A percentile compares a stretch with the other conserved stretches of the same genome.
Conservation (phyloP, 2,329 filamentous ascomycete species). For the Penicillium sp. region DNA sequence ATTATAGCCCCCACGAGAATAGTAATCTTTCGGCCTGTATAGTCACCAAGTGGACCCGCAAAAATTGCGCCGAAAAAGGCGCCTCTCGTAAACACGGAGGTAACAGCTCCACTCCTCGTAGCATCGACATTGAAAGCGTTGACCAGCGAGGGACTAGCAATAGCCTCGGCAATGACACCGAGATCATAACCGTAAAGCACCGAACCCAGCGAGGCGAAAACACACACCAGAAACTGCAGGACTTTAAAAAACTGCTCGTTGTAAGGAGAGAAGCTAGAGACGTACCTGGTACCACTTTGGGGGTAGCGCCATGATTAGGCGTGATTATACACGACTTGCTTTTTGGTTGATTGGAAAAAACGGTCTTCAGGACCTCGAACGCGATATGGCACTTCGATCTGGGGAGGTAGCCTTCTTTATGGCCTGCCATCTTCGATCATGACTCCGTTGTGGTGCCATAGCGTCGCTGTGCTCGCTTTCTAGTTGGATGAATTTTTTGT, state of each 20-base stretch:
- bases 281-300: slow-evolving; percentile 63
- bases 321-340: background rate
- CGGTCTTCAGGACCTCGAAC: background rate
- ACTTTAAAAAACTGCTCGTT: background rate
- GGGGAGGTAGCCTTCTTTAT: background rate
- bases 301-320: slow-evolving; percentile 39
- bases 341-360: background rate
- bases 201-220: slow-evolving; percentile 64
- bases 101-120: slow-evolving; percentile 66
- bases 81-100: slow-evolving; percentile 76
- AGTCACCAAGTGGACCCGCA: slow-evolving; percentile 68
- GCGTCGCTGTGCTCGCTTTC: background rate
- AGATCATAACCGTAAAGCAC: slow-evolving; percentile 64
- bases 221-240: slow-evolving; percentile 59
- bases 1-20: slow-evolving; percentile 72
- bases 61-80: slow-evolving; percentile 72
- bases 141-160: slow-evolving; percentile 47
- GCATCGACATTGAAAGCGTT: slow-evolving; percentile 36
- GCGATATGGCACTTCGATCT: background rate
- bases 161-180: slow-evolving; percentile 64
- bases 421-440: background rate
- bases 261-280: background rate
- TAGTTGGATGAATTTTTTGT: slow-evolving; percentile 19
- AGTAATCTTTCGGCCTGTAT: slow-evolving; percentile 70
- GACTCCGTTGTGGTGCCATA: background rate